These are phyloP conservation scores for Polytrichum commune DNA, from an alignment of 225 moss, liverwort and hornwort genomes.

Conservation along the genomic window DNA sequence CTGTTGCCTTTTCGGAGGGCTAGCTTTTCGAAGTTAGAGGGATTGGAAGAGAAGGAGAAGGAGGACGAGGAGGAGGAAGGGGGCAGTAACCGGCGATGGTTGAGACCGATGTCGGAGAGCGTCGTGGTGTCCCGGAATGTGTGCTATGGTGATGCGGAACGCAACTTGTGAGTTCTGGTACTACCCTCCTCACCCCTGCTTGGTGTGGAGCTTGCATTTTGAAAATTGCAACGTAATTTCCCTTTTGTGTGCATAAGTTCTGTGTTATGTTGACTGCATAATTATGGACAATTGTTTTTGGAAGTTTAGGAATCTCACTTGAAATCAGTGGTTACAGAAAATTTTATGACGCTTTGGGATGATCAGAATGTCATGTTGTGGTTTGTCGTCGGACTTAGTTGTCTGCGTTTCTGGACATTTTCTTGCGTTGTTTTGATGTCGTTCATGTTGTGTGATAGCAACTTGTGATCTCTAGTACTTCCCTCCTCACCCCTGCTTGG, in stretches of 20 bases:
- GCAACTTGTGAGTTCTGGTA: constrained; percentile 62
- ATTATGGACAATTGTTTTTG: too few species aligned
- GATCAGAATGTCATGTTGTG: too few species aligned
- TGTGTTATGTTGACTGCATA: too few species aligned
- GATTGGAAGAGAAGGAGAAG: constrained; percentile 19
- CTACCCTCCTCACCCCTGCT: constrained; percentile 9
- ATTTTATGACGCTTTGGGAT: too few species aligned
- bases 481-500: constrained; percentile 3
- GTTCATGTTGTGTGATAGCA: constrained; percentile 16
- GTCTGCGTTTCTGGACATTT: too few species aligned
- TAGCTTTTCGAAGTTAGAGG: neutral
- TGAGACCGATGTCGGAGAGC: constrained; percentile 2
- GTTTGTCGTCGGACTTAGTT: too few species aligned
- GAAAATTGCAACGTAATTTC: neutral
- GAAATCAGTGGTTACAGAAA: too few species aligned
- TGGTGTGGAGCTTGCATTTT: neutral
- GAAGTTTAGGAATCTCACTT: too few species aligned
- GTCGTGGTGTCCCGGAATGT: constrained; percentile 59
- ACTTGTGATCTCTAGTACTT: constrained; percentile 49
- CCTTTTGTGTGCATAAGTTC: too few species aligned
- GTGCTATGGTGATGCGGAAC: constrained; percentile 52
- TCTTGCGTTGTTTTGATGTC: neutral
- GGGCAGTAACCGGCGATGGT: constrained; percentile 22
- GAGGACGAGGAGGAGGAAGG: constrained; percentile 9
- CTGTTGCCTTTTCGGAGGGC: constrained; percentile 19